Base-by-base conservation (phyloP, 208 protist genomes). In the Porcisia deanei region DNA sequence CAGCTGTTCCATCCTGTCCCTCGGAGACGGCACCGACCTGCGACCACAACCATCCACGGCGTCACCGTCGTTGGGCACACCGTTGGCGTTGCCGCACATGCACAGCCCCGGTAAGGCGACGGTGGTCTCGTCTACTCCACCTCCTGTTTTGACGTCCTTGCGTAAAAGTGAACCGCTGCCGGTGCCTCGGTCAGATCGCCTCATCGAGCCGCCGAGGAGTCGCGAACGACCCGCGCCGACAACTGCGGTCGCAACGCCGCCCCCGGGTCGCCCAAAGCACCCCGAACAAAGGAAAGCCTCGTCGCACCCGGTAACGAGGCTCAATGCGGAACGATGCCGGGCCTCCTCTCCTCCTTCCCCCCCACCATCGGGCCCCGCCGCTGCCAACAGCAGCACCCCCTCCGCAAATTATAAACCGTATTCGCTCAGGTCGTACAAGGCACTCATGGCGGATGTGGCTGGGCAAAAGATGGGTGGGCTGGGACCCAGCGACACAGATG, bases 401-500 rank as follows among this genome's bases (percentile, higher is more conserved):
- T 43, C 37, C 45, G 57, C 81, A 1, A 66, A 65, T 58, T 95
- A 94, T 82, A 93, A 73, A 45, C 87, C 91, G 0, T 88, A 93
- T 82, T 86, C 83, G 4, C 72, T 96, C 9, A 73, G 89, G 37
- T 86, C 93, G 52, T 97, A 96, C 84, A 86, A 87, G 67, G n/a
- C 63, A 0, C 71, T 97, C 67, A 92, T 94, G 79, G 78, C 87
- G 20, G 67, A 86, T 53, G 79, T 90, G 14, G 81, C 85, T 39
- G 57, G 79, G 39, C 58, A 75, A 6, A 85, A 88, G 61, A 63
- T 49, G 2, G 88, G 92, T n/a, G 87, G 91, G 0, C 72, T 95
- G 25, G 93, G 91, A 0, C 89, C 88, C 1, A 85, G 79, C 47
- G 93, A 97, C 84, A 96, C 88, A 18, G 93, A 97, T 65, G 91